Evolutionary conservation across 2,329 filamentous ascomycete genomes (phyloP), one percentile per base, ranked within the genome.

Genomic region (Bimuria novae-zelandiae): DNA sequence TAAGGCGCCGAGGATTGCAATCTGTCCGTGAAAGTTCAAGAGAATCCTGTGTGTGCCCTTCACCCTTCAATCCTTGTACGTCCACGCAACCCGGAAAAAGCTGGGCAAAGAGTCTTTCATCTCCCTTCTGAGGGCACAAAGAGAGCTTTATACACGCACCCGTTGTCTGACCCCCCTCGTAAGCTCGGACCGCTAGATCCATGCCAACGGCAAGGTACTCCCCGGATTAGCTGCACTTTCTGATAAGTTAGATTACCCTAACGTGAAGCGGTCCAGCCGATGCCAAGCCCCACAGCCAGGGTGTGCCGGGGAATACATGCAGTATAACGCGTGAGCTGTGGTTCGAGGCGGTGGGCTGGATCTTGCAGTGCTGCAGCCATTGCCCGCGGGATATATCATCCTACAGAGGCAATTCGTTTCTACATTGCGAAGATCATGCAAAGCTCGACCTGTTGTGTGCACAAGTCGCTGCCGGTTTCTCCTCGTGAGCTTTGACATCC

Each of bases 161-260:
- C 49, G 45, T 54, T 51, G 51, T 59, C 40, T 51, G 41, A 46
- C 49, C 33, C 44, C 33, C 41, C 45, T 25, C 43, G 50, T 17
- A 35, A 55, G 52, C 55, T 60, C 39, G 50, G 58, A 37, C 56
- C 49, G n/a, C 30, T 43, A 43, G 41, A 54, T 41, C 27, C 41
- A 45, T 39, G 48, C 61, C 57, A 55, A 62, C 44, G 39, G 33
- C 59, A 52, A 57, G 52, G 53, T 60, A 54, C 50, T 50, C 60
- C 62, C 65, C 61, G 58, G 64, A 63, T 65, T 62, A 67, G 64
- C 60, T 62, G 59, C 55, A 60, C 35, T 52, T 48, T n/a, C 10
- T 61, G 59, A 67, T 67, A 64, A 61, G 56, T 56, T 57, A 52
- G 55, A 57, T 55, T 53, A n/a, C n/a, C n/a, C n/a, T n/a, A 55